Percentiles rank a stretch among this genome's conserved stretches.
phyloP scores from a whole-genome alignment of 345 rosid species.

The Pelargonium nanum region DNA sequence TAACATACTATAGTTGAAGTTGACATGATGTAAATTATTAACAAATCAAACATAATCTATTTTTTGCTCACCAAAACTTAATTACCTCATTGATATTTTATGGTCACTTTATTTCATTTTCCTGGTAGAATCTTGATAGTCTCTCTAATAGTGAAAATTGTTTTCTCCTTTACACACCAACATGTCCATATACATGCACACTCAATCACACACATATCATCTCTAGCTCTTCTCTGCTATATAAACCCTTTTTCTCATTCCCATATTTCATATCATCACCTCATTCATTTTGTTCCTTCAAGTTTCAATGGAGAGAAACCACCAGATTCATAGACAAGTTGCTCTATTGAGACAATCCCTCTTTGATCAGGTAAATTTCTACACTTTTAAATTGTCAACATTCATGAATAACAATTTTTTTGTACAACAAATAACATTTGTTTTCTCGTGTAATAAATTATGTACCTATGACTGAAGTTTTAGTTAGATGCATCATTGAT shows the following conservation, averaged over 20 bases:
- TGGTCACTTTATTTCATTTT: not conserved
- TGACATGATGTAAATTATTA: not conserved
- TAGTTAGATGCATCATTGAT: too few species aligned
- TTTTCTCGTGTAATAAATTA: too few species aligned
- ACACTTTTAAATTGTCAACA: too few species aligned
- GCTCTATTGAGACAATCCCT: constrained; percentile 47
- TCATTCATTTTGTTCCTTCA: not conserved
- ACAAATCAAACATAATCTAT: not conserved
- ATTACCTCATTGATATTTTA: not conserved
- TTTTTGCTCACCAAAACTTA: not conserved
- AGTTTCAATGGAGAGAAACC: constrained; percentile 14
- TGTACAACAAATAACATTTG: too few species aligned
- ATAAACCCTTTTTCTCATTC: not conserved
- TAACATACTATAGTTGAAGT: not conserved
- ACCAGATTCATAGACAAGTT: constrained; percentile 39
- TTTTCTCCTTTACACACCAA: too few species aligned
- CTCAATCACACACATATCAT: not conserved
- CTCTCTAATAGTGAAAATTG: not conserved
- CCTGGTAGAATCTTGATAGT: not conserved
- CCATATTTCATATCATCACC: not conserved
- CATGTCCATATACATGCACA: not conserved
- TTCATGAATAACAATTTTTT: too few species aligned
- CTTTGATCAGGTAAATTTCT: constrained; percentile 45
- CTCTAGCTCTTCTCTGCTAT: not conserved
- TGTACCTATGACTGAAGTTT: too few species aligned